Evolutionary conservation across 164 flowering plant genomes (phyloP).

Genomic region (Tinospora cordifolia): DNA sequence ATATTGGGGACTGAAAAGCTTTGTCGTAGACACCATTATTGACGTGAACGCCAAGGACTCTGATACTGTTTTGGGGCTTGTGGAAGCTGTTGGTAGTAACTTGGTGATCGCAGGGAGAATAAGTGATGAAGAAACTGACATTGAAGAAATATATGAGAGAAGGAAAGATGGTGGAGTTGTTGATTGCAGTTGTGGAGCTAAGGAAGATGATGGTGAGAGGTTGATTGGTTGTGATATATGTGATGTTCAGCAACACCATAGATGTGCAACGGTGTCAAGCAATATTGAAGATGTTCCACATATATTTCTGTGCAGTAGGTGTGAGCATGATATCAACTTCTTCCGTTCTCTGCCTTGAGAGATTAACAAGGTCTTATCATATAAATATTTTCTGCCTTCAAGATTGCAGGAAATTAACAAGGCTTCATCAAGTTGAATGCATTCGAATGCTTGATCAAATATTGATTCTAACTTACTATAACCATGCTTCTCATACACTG

Average conservation of each 20-base stretch:
- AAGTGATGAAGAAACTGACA: conserved; percentile 4
- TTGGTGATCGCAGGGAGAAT: conserved; percentile 40
- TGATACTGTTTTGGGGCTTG: conserved; percentile 33
- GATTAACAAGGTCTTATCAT: not conserved
- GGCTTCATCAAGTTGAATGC: not conserved
- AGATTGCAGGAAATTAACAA: not conserved
- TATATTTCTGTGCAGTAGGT: conserved; percentile 62
- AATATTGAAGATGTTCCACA: conserved; percentile 46
- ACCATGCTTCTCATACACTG: no score
- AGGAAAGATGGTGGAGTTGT: conserved; percentile 21
- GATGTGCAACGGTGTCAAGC: conserved; percentile 52
- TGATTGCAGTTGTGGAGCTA: conserved; percentile 77
- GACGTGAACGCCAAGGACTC: conserved; percentile 27
- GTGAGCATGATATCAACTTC: conserved; percentile 57
- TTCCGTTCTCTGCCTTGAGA: conserved; percentile 45
- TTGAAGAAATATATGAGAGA: conserved; percentile 23
- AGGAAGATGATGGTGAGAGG: conserved; percentile 78
- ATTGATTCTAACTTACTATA: no score
- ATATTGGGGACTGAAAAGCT: conserved; percentile 52
- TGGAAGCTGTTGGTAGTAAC: conserved; percentile 38
- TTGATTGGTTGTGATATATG: conserved; percentile 82
- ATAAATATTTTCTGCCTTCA: not conserved
- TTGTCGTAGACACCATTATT: conserved; percentile 30
- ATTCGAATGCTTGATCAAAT: no score
- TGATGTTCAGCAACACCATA: conserved; percentile 76